These are phyloP conservation scores for Aphanomyces invadans DNA, from an alignment of 352 stramenopile genomes.

Conservation along the genomic window DNA sequence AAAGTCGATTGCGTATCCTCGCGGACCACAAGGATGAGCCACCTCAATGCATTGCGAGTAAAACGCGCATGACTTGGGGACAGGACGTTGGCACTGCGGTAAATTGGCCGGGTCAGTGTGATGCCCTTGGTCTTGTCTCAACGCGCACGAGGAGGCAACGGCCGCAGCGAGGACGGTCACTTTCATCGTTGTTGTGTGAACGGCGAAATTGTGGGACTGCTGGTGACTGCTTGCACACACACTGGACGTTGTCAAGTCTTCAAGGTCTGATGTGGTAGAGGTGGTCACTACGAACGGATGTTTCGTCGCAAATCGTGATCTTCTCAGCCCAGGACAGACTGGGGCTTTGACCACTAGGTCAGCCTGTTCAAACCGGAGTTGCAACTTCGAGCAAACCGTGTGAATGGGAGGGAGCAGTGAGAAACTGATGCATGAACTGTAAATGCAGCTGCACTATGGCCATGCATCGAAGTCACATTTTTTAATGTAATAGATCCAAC, in stretches of 20 bases:
- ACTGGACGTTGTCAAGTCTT: too few relatives aligned
- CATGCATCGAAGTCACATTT: too few relatives aligned
- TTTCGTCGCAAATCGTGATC: too few relatives aligned
- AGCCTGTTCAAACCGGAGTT: not conserved
- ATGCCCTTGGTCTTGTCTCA: not conserved
- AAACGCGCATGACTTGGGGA: constrained; percentile 31
- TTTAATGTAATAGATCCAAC: too few relatives aligned
- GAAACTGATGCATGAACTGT: not conserved
- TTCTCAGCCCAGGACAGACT: too few relatives aligned
- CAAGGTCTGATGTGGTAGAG: too few relatives aligned
- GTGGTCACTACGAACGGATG: too few relatives aligned
- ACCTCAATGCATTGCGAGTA: constrained; percentile 30
- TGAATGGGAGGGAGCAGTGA: not conserved
- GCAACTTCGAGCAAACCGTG: not conserved
- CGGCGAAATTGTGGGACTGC: not conserved
- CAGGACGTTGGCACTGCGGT: constrained; percentile 24
- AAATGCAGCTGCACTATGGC: not conserved
- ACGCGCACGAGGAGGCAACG: not conserved
- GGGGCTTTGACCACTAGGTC: not conserved
- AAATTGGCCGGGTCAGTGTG: constrained; percentile 19
- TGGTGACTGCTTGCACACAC: not conserved
- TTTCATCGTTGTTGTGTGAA: not conserved
- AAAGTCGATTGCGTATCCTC: constrained; percentile 30
- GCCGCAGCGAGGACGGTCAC: not conserved
- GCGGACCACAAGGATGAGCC: constrained; percentile 26